Evolutionary conservation across 2,329 filamentous ascomycete genomes (phyloP), one percentile per base, ranked within the genome.

Genomic region (Tympanopsis confertula): DNA sequence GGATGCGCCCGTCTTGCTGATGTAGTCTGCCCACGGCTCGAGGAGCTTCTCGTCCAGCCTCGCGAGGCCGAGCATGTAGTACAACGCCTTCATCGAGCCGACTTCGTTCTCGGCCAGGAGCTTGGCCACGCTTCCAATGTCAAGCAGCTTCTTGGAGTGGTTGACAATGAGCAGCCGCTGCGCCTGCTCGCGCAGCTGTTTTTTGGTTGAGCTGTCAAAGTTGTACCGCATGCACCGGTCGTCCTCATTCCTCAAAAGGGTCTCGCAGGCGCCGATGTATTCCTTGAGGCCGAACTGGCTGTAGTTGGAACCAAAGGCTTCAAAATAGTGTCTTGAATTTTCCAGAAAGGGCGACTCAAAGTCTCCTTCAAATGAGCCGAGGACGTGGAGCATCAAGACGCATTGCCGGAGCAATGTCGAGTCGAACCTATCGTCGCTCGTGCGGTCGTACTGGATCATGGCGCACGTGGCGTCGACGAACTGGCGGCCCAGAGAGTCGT

Each of bases 371-470:
- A 96, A 98, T 3, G 89, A 75, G 38, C 79, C 77, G 35, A 95
- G 71, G n/a, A 87, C 74, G 47, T 93, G 80, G 43, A 96, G 71
- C 74, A 95, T 86, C 41, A 78, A 73, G 37, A 96, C 75, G 0
- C 83, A 72, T 39, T 85, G 77, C 45, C 73, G 77, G 38, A 96
- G 73, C n/a, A 88, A 61, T 3, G 61, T 57, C 1, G 71, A 58
- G 45, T 86, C 74, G 45, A 82, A 77, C 1, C 72, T 48, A 51
- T 59, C 48, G 40, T 69, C 57, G 52, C 65, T 68, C 28, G 60
- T 65, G 37, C 91, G 77, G 53, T 94, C 85, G 32, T 71, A 72
- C 20, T 79, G 68, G 13, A 96, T 71, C 32, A 96, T 62, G 41
- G 82, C 71, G 53, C 84, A 94, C 30, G 88, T 78, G 7, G 86